Conservation (phyloP, 257 asterid species). For the Solanum lignicaule region DNA sequence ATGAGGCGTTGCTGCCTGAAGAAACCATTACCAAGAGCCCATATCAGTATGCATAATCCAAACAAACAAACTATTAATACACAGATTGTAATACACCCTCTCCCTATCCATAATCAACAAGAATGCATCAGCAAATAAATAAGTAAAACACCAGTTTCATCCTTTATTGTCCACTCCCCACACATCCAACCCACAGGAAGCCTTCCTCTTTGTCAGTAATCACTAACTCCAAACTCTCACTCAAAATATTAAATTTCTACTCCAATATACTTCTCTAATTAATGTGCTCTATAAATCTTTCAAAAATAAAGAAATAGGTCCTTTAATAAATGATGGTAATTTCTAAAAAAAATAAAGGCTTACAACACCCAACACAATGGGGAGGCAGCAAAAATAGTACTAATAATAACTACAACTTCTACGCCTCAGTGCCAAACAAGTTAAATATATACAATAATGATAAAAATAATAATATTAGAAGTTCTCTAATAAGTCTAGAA, state of each 20-base stretch:
- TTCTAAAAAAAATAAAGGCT: not conserved
- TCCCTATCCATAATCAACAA: not conserved
- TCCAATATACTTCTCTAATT: not conserved
- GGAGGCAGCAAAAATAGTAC: not conserved
- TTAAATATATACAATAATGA: not conserved
- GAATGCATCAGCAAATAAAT: not conserved
- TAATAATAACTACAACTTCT: not conserved
- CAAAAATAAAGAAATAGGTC: not conserved
- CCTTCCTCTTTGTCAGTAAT: not conserved
- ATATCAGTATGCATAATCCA: conserved; percentile 3
- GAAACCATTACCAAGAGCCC: not conserved
- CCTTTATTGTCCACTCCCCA: not conserved
- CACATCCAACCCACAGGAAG: not conserved
- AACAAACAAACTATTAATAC: not conserved
- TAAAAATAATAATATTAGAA: not conserved
- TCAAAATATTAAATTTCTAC: not conserved
- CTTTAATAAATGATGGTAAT: not conserved
- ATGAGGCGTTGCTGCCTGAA: conserved; percentile 74
- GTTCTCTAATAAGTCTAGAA: not conserved
- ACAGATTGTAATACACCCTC: not conserved
- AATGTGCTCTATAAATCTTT: not conserved
- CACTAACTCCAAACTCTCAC: not conserved
- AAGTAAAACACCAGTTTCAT: not conserved
- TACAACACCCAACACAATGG: not conserved
- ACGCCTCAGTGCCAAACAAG: not conserved